Percentiles rank a stretch among this genome's conserved stretches.
Evolutionary conservation across 139 green algal species (phyloP).

Genomic region (Choricystis sp.): DNA sequence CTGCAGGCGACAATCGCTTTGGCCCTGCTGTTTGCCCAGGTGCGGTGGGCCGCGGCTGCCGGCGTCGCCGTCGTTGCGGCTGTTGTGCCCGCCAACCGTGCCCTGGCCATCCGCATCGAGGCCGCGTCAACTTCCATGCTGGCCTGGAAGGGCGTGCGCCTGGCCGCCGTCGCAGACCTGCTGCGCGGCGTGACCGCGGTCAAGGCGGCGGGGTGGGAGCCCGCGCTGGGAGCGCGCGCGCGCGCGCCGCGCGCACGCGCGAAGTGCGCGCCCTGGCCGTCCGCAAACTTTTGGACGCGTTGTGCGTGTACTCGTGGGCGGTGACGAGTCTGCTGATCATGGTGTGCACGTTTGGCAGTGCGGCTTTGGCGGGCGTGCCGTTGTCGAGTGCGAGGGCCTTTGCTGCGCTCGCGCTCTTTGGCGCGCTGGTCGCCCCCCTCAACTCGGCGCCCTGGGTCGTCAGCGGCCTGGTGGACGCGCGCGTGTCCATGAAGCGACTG

Average conservation of each 20-base stretch:
- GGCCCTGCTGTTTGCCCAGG: constrained; percentile 69
- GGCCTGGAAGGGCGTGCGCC: constrained; percentile 37
- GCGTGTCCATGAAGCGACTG: constrained; percentile 44
- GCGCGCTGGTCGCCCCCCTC: constrained; percentile 63
- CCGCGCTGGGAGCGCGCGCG: constrained; percentile 12
- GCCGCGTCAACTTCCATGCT: constrained; percentile 46
- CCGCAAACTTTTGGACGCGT: constrained; percentile 79
- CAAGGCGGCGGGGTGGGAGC: constrained; percentile 44
- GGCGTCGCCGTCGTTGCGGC: constrained; percentile 52
- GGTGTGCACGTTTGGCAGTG: constrained; percentile 38
- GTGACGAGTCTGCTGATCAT: constrained; percentile 56
- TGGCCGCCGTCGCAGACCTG: constrained; percentile 32
- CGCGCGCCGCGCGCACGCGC: constrained; percentile 9
- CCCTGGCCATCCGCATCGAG: constrained; percentile 49
- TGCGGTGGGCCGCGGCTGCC: constrained; percentile 59
- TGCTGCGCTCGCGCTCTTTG: constrained; percentile 72
- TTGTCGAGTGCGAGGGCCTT: constrained; percentile 51
- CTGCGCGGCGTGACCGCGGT: constrained; percentile 35
- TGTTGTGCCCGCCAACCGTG: constrained; percentile 68
- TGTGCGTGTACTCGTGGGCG: constrained; percentile 86
- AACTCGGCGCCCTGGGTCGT: constrained; percentile 80
- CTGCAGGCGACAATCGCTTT: constrained; percentile 62
- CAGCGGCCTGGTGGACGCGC: constrained; percentile 57
- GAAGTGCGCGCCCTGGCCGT: constrained; percentile 39
- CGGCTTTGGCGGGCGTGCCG: constrained; percentile 20